Evolutionary conservation across 2,329 filamentous ascomycete genomes (phyloP), one percentile per base, ranked within the genome.

Genomic region (Plectosphaerella sp.): DNA sequence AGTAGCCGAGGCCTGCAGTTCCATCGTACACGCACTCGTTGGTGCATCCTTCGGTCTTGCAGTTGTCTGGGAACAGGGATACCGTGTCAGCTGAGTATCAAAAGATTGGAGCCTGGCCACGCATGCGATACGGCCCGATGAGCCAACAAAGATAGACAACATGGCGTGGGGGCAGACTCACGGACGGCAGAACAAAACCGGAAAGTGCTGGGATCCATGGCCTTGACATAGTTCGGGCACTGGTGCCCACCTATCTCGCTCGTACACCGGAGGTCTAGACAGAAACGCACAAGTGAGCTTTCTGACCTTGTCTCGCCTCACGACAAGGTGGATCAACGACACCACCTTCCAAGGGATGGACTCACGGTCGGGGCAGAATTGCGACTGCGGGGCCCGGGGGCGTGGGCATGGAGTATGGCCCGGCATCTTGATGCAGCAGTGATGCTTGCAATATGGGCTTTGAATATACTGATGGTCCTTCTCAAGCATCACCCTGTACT

Each of bases 41-140:
- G 15, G 55, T 55, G 43, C 65, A 68, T 22, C 52, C 57, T 9
- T 49, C 53, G n/a, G 55, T 45, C 7, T 46, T 51, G 45, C 64
- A 68, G n/a, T 65, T 57, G 51, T 68, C 66, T 67, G 11, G 16
- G 10, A 18, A 2, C 37, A 5, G 22, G 22, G 22, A n/a, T 18
- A n/a, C 10, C 5, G 14, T 41, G 28, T 33, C 28, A 33, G 28
- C 28, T 33, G 28, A 22, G 3, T 3, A 22, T 22, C 5, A 22
- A 22, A 22, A 22, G 22, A 3, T 5, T 22, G 22, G 22, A 5
- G 22, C 22, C 22, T 22, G 5, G 22, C 22, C 3, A 22, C 22
- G 22, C 22, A 22, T 22, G 3, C 22, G 22, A 22, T 2, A 33
- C 51, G 28, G 25, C 1, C 48, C 28, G 2, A 16, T 9, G 36